Evolutionary conservation across 106 monocot genomes (phyloP), one percentile per base, ranked within the genome.

Genomic region (Gastrodia elata): DNA sequence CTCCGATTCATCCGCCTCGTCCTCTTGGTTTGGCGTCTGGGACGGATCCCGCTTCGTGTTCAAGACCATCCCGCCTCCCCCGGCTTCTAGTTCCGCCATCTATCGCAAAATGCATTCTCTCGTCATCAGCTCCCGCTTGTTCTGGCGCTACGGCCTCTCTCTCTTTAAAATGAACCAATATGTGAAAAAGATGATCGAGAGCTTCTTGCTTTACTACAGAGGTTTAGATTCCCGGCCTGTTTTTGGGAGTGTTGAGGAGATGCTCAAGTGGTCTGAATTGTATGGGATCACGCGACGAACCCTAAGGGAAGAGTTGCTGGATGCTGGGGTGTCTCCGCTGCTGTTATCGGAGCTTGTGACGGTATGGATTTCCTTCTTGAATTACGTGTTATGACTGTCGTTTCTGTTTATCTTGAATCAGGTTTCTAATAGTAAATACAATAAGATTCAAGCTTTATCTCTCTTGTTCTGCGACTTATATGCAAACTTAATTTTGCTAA

Each of bases 281-380:
- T 82, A 93, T 73, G 82, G 71, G 22, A 81, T 87, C 26, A 93
- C 98, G 0, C 88, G 64, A 2, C 75, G 86, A 75, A 91, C 98
- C 25, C 83, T 98, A 40, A 71, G 79, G 77, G 86, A 88, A 74
- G 93, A 87, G 68, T 75, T 98, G 74, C 39, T 38, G 0, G 82
- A 91, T 74, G 88, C 80, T 11, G 84, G 91, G 5, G 26, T 98
- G 57, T 89, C 86, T 74, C 42, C 83, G 0, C 80, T 20, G 9
- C 69, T 88, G 46, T 81, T 98, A 27, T 93, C 98, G 0, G 98
- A 98, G 83, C 83, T 98, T 27, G 82, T 98, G 10, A 98, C 93
- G 70, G 98, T 93, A 81, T 72, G 86, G 28, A 58, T 30, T 65
- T 68, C n/a, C n/a, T n/a, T n/a, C 7, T 41, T 67, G 18, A 22